These are phyloP conservation scores for Bonia amplexicaulis DNA, from an alignment of 176 grass and related monocot genomes.

Conservation along the genomic window DNA sequence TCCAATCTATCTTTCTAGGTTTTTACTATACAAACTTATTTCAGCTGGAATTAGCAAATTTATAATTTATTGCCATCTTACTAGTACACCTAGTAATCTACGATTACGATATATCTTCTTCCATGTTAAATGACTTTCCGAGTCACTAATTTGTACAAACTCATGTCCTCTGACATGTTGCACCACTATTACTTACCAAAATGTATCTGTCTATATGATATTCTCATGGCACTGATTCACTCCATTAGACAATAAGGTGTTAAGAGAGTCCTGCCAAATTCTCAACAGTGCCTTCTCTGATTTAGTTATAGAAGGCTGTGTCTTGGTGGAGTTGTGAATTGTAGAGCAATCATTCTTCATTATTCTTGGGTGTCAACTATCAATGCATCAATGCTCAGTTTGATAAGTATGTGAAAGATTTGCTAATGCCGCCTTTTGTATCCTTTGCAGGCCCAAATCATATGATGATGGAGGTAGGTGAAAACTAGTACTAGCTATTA, in stretches of 20 bases:
- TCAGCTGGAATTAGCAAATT: background rate
- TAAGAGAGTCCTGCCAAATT: background rate
- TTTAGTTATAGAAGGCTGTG: slow-evolving; percentile 3
- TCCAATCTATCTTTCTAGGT: background rate
- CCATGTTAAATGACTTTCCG: background rate
- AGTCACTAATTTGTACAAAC: slow-evolving; percentile 4
- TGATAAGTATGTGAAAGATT: background rate
- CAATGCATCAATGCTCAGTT: background rate
- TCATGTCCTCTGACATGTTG: slow-evolving; percentile 3
- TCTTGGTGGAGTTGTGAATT: background rate
- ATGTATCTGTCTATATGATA: background rate
- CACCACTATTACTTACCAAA: background rate
- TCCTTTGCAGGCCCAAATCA: slow-evolving; percentile 82
- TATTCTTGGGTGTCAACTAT: background rate
- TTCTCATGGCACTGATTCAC: background rate
- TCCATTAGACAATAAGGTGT: background rate
- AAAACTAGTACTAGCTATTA: background rate
- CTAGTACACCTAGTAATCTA: background rate
- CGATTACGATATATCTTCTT: background rate
- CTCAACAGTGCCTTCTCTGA: background rate
- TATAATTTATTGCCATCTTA: background rate
- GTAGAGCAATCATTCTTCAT: background rate
- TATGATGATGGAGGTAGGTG: slow-evolving; percentile 97
- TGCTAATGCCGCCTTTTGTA: slow-evolving; percentile 18
- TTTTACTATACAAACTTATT: background rate